Evolutionary conservation across 2,329 filamentous ascomycete genomes (phyloP), one percentile per base, ranked within the genome.

Genomic region (Colletotrichum sidae): DNA sequence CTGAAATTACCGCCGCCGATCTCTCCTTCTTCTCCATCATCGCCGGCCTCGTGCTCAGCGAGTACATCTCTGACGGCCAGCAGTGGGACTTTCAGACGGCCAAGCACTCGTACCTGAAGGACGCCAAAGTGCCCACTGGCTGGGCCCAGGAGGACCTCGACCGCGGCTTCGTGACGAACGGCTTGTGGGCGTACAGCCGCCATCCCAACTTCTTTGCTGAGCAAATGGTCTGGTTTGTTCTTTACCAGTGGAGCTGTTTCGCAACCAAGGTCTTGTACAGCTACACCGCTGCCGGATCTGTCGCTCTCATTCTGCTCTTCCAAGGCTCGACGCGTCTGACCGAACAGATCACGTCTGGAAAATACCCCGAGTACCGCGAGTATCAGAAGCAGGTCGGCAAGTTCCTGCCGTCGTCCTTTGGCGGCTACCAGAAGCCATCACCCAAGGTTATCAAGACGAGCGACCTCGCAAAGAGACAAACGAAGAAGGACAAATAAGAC

Each of bases 151-250:
- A 88, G 66, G 93, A 97, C 58, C 86, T 99, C 34, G 93, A 97
- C 69, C 91, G 95, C 42, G 96, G 96, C 46, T 99, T 99, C 79
- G 85, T 92, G 69, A 91, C 92, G 8, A 88, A 85, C 5, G 96
- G 96, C 0, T 83, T 99, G 8, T 99, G 92, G 90, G 90, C 89
- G 1, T 94, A 90, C 81, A 95, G 91, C 71, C 87, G 96, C 50
- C 96, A 99, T 77, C 96, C 96, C 52, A 99, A 99, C 78, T 99
- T 98, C 74, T 88, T 92, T 6, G 93, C 92, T 6, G 96, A 99
- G 79, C 96, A 98, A 79, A 83, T 89, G 37, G 89, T 98, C 72
- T 99, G 96, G 96, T 84, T 97, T 58, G 81, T 89, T 8, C 79
- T 98, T 56, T 98, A 98, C 77, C 87, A 93, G 73, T 99, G 95